Evolutionary conservation across 1,139 yeast genomes (phyloP), one percentile per base, ranked within the genome.

Genomic region (Yamadazyma spencermartinsiae): DNA sequence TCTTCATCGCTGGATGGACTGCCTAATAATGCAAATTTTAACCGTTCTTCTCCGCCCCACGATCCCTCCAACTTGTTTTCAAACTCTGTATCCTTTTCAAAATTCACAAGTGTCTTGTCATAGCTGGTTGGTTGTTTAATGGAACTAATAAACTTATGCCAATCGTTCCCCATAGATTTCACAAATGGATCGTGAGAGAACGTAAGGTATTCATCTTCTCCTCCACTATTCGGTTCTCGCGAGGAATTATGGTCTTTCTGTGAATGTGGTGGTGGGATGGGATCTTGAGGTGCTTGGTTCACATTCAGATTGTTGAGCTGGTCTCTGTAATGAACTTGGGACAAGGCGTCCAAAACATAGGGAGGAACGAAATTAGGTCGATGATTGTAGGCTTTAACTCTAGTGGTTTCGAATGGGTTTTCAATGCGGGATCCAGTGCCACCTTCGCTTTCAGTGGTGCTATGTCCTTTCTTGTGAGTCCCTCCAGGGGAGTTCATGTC

Each of bases 31-130:
- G 82, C 78, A 30, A 64, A 67, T 40, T 75, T 72, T 43, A 85
- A 65, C 44, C 89, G 60, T 41, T 76, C 78, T 44, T 76, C 87
- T 20, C 92, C 94, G 26, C 82, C 82, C 92, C 92, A 85, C 11
- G 70, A 58, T 1, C 76, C 77, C 16, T 56, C 54, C 20, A 67
- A 50, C 34, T 57, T 51, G 45, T 57, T 53, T 11, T 53, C 60
- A 30, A 50, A 44, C 19, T 50, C 46, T 24, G 50, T 48, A 23
- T 50, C 49, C 21, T 49, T 51, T 34, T 68, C 68, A 35, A 54
- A 49, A 8, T 45, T 48, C 11, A 61, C 43, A 24, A 51, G 44
- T 32, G 62, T 72, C 17, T 52, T 46, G 3, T 72, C 57, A 43
- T 68, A 70, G 9, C 69, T 51, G 4, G 57, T 53, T 2, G 74